phyloP scores from a whole-genome alignment of 208 protist species.

The Acanthamoeba royreba region DNA sequence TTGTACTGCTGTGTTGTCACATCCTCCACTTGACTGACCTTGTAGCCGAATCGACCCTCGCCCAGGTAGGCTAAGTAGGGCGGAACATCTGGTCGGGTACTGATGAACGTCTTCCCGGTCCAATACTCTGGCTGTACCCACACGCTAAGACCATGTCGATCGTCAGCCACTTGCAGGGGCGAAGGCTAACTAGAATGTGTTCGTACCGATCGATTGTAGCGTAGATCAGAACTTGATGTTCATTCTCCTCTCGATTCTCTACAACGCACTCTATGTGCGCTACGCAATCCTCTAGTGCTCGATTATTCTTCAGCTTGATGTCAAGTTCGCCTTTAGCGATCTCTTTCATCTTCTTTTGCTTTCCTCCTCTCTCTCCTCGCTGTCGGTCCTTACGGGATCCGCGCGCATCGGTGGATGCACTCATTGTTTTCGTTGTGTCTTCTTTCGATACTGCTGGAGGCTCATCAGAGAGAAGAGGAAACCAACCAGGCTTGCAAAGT shows the following conservation, averaged over 20 bases:
- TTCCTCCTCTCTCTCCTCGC: background rate
- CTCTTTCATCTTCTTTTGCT: background rate
- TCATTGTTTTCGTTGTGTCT: background rate
- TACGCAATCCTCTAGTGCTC: background rate
- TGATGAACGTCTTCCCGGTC: background rate
- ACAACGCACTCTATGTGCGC: background rate
- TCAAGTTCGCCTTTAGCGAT: background rate
- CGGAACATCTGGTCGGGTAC: background rate
- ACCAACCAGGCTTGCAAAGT: background rate
- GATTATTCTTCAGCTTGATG: background rate
- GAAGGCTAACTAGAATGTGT: too few species aligned
- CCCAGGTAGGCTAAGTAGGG: slow-evolving; percentile 21
- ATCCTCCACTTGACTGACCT: background rate
- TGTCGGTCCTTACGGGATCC: background rate
- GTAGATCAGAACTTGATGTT: background rate
- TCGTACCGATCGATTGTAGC: background rate
- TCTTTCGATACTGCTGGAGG: background rate
- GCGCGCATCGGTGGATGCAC: too few species aligned
- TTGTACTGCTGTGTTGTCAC: background rate
- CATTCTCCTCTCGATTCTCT: background rate
- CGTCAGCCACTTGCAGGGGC: background rate
- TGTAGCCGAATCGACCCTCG: background rate
- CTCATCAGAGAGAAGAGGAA: background rate
- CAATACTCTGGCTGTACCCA: background rate
- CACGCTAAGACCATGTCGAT: background rate